A percentile compares a stretch with the other conserved stretches of the same genome.
phyloP scores from a whole-genome alignment of 805 yeast genomes.

The Diddensiella caesifluorescens region DNA sequence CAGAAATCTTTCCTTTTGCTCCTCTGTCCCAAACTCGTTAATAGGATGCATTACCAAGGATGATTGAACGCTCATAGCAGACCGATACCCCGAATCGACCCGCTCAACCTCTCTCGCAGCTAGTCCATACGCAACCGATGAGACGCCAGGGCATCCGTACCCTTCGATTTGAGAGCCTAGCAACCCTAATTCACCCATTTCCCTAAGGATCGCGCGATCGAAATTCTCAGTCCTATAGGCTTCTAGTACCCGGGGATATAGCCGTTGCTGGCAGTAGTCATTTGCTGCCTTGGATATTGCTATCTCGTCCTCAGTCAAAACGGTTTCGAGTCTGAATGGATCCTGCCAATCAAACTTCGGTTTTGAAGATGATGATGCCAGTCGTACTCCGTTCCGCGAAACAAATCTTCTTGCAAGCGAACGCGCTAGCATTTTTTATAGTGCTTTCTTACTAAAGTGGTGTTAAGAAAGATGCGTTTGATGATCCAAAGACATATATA shows the following conservation, averaged over 20 bases:
- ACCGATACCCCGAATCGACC: slow-evolving; percentile 41
- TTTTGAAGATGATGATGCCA: no score
- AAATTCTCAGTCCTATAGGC: slow-evolving; percentile 38
- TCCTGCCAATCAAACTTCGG: slow-evolving; percentile 40
- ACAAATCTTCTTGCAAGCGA: no score
- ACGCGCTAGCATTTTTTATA: no score
- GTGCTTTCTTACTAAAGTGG: no score
- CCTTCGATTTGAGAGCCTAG: slow-evolving; percentile 40
- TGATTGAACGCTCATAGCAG: slow-evolving; percentile 43
- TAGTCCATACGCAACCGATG: slow-evolving; percentile 39
- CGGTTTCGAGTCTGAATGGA: slow-evolving; percentile 32
- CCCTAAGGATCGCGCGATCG: slow-evolving; percentile 33
- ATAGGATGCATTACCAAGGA: slow-evolving; percentile 42
- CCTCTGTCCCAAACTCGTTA: slow-evolving; percentile 36
- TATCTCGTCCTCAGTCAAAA: slow-evolving; percentile 36
- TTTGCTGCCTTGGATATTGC: slow-evolving; percentile 36
- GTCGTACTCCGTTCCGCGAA: no score
- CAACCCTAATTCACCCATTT: slow-evolving; percentile 39
- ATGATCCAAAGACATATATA: no score
- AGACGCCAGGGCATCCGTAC: slow-evolving; percentile 40
- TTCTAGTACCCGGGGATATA: slow-evolving; percentile 37
- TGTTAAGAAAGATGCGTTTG: no score
- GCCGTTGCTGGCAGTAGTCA: slow-evolving; percentile 34
- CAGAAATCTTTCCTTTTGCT: slow-evolving; percentile 37
- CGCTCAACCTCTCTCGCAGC: slow-evolving; percentile 42